A percentile compares a stretch with the other conserved stretches of the same genome.
phyloP scores from a whole-genome alignment of 208 protist species.

The Trichomonas gallinae region DNA sequence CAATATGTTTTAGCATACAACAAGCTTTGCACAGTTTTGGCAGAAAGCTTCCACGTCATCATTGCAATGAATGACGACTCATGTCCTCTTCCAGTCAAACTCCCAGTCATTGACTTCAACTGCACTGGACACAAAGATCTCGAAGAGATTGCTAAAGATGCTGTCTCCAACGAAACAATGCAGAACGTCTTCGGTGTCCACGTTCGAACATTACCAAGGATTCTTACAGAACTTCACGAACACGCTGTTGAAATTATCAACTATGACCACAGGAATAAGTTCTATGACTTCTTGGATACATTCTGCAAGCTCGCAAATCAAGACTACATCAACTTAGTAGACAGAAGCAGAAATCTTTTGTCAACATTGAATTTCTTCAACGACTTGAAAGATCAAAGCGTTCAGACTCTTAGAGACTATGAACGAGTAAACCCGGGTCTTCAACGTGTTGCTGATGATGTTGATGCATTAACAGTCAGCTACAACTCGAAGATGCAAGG shows the following conservation, averaged over 20 bases:
- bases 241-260: background rate
- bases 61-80: background rate
- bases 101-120: background rate
- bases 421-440: background rate
- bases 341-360: background rate
- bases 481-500: background rate
- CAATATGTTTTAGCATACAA: background rate
- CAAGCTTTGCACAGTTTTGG: background rate
- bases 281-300: background rate
- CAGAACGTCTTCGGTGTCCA: background rate
- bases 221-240: background rate
- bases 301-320: background rate
- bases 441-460: background rate
- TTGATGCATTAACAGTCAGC: background rate
- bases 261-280: background rate
- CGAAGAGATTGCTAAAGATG: background rate
- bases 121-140: background rate
- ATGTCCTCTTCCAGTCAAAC: background rate
- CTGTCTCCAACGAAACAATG: background rate
- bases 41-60: background rate
- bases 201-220: background rate
- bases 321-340: background rate
- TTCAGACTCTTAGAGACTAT: background rate
- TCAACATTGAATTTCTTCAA: background rate
- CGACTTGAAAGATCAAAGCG: background rate